Base-by-base conservation (phyloP, 2,329 filamentous ascomycete genomes). In the Diaporthe sp. region DNA sequence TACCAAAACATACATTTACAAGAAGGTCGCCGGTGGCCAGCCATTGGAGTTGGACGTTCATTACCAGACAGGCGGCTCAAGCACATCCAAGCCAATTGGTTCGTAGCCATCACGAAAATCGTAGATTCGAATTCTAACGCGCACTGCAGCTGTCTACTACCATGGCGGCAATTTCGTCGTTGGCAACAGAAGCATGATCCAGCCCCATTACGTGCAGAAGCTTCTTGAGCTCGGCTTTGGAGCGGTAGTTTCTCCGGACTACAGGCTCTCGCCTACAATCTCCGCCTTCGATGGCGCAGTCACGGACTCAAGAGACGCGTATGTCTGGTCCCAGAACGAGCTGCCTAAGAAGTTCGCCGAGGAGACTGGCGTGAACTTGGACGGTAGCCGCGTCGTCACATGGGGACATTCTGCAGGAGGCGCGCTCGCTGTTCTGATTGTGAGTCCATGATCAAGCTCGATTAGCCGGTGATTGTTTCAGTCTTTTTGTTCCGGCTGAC, bases 321-420 rank as follows among this genome's bases (percentile, higher is more conserved):
- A 59, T 13, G 34, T 22, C 31, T 59, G 57, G 34, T 10, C 57
- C 4, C 57, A 59, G 10, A 37, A 34, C 15, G 57, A 59, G 57
- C 57, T 59, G 31, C 57, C 57, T 5, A 59, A 34, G 4, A 59
- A 59, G 57, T 22, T 59, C 9, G 17, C 57, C 19, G 9, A 59
- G 57, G 57, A 59, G 2, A 37, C 31, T 5, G 57, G 57, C 17
- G 57, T 59, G 17, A 59, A n/a, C 4, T n/a, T 59, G 57, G 57
- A 59, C 9, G 17, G 28, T 34, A 9, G 22, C 5, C 57, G 57
- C 31, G 19, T 59, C 19, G 57, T 59, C 17, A 59, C 57, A 4
- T 59, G 57, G 57, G 57, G 57, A 59, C 57, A 59, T 37, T 59
- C 57, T 3, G 57, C 57, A n/a, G 57, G 57, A 37, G 57, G 57